Percentiles rank a stretch among this genome's conserved stretches.
These are phyloP conservation scores for Didymella lethalis DNA, from an alignment of 2,329 filamentous ascomycete genomes.

Conservation along the genomic window DNA sequence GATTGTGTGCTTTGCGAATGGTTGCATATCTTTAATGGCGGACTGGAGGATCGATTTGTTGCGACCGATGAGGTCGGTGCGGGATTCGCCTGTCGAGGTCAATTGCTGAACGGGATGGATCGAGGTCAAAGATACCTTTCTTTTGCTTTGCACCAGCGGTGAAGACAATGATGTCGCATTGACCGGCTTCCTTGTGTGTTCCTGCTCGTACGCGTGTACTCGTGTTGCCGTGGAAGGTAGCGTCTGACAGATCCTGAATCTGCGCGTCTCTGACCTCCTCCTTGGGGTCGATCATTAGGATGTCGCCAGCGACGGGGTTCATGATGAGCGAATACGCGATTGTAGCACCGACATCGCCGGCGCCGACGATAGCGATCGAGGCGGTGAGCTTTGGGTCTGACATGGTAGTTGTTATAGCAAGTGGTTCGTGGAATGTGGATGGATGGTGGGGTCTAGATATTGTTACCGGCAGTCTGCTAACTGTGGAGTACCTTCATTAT, in stretches of 20 bases:
- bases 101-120: not conserved
- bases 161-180: constrained; percentile 35
- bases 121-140: constrained; percentile 16
- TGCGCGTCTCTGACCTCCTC: constrained; percentile 34
- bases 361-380: constrained; percentile 34
- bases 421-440: not conserved
- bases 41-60: constrained; percentile 35
- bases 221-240: constrained; percentile 31
- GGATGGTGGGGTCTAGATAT: too few relatives aligned
- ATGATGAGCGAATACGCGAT: constrained; percentile 38
- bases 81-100: constrained; percentile 24
- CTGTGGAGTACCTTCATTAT: constrained; percentile 3
- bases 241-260: constrained; percentile 28
- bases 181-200: constrained; percentile 35
- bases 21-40: constrained; percentile 32
- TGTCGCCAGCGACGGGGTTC: constrained; percentile 30
- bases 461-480: not conserved
- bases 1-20: constrained; percentile 26
- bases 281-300: constrained; percentile 33
- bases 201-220: constrained; percentile 28
- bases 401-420: constrained; percentile 11
- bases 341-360: constrained; percentile 35
- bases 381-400: constrained; percentile 29
- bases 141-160: constrained; percentile 34
- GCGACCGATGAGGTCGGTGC: constrained; percentile 32